Base-by-base conservation (phyloP, 306 rosid genomes). In the Pyrus bretschneideri region DNA sequence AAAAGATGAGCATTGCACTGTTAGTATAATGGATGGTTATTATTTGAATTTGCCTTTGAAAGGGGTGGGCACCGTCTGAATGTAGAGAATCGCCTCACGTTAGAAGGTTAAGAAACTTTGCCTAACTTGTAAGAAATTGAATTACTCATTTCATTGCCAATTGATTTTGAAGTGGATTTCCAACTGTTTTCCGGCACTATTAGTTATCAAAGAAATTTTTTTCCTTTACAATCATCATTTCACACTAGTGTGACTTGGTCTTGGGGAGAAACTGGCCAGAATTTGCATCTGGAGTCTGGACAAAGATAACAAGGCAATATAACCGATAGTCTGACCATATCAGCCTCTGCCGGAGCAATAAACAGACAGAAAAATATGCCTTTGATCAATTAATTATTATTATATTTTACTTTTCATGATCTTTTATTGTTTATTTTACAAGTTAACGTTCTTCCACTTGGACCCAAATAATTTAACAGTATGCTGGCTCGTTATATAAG, bases 321-420 rank as follows among this genome's bases (percentile, higher is more conserved):
- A 44, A 18, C 23, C 29, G 42, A 44, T 74, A 19, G 18, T 42
- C 46, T 44, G 46, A 74, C 60, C 59, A 25, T 61, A 29, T 74
- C 70, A 45, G 19, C 78, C 72, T 30, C 69, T 23, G 78, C 78
- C 60, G 70, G 60, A 60, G 78, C 60, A 61, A 17, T 1, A 66
- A 66, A 66, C 51, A 35, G 3, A 21, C 23, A 35, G 46, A 66
- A 66, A 9, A 11, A 66, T 6, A 18, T 66, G 70, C 70, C 70
- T 35, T 35, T 66, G 6, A 3, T 18, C 18, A 31, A 7, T 31
- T 64, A 3, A 3, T 17, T 63, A 17, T 14, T 7, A 62, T 61
- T 8, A 0, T 58, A 58, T 11, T n/a, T 27, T 61, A 14, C 18
- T 27, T 61, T 61, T 61, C 66, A 61, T 27, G 66, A 19, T 60